phyloP scores from a whole-genome alignment of 2,329 filamentous ascomycete genomes.

The Scedosporium aurantiacum region DNA sequence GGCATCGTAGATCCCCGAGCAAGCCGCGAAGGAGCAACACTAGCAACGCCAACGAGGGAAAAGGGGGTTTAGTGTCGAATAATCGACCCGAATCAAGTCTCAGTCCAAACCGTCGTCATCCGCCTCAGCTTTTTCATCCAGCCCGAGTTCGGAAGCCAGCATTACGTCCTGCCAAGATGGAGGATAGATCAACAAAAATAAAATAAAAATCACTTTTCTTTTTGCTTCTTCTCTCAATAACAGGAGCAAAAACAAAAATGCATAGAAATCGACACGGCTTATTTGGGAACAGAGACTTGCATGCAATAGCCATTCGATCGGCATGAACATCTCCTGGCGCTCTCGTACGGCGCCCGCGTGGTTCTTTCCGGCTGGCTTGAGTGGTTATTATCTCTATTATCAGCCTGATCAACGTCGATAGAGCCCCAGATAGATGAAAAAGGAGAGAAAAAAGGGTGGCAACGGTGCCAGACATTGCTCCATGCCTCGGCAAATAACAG shows the following conservation, averaged over 20 bases:
- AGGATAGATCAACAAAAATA: no score
- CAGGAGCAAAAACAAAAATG: background rate
- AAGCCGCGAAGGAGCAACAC: background rate
- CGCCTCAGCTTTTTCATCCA: background rate
- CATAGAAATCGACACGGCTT: background rate
- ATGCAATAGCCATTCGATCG: background rate
- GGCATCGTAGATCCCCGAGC: background rate
- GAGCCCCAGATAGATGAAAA: constrained; percentile 5
- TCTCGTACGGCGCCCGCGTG: background rate
- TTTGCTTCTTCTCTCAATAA: background rate
- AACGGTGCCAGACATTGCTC: background rate
- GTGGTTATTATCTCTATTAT: background rate
- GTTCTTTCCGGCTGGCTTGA: background rate
- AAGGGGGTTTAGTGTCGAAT: background rate
- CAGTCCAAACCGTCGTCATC: background rate
- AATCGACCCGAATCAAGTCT: background rate
- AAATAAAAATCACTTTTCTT: background rate
- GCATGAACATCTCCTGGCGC: background rate
- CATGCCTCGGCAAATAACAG: background rate
- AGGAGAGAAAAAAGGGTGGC: background rate
- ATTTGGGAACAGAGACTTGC: background rate
- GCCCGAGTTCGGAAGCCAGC: background rate
- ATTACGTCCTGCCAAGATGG: background rate
- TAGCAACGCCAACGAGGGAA: background rate
- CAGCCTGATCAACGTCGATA: constrained; percentile 1